Base-by-base conservation (phyloP, 495 filamentous ascomycete genomes). In the Echria macrotheca region DNA sequence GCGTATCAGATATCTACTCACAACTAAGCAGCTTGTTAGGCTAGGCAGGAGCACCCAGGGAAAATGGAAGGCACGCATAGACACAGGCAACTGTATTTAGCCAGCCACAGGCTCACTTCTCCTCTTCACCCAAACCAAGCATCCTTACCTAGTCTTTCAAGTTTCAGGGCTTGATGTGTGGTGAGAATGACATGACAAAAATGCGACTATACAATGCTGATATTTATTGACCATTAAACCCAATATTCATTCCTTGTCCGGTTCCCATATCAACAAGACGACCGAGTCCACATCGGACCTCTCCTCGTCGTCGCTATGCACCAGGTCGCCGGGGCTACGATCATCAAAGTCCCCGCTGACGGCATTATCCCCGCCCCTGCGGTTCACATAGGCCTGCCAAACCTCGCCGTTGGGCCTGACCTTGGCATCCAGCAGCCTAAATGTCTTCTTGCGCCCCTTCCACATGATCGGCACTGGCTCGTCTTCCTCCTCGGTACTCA, bases 371-470 rank as follows among this genome's bases (percentile, higher is more conserved):
- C 55, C 56, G 5, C 56, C 58, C 22, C 49, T 48, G 11, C 59
- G 54, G 47, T 66, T 68, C 18, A 67, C 46, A 47, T 70, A 72
- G 0, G 64, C 61, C 60, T 72, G 69, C 60, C 61, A 66, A 8
- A 72, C 63, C 29, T 48, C 56, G 1, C 68, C 66, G 28, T 56
- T 48, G n/a, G 54, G 39, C 25, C 60, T 58, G 12, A 46, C 44
- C 22, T 45, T 55, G 10, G 61, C 35, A 18, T 64, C 66, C 3
- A 70, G 26, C n/a, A 72, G 44, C 24, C 56, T 23, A 66, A 66
- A 72, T 14, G 57, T 60, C 40, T 53, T 55, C 56, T 67, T 68
- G 22, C 53, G 47, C 10, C 66, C 66, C 5, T 54, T 59, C 51
- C 57, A 56, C 26, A 14, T n/a, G 4, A 22, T 8, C 1, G 41